Evolutionary conservation across 164 flowering plant genomes (phyloP).

Genomic region (Piper longum): DNA sequence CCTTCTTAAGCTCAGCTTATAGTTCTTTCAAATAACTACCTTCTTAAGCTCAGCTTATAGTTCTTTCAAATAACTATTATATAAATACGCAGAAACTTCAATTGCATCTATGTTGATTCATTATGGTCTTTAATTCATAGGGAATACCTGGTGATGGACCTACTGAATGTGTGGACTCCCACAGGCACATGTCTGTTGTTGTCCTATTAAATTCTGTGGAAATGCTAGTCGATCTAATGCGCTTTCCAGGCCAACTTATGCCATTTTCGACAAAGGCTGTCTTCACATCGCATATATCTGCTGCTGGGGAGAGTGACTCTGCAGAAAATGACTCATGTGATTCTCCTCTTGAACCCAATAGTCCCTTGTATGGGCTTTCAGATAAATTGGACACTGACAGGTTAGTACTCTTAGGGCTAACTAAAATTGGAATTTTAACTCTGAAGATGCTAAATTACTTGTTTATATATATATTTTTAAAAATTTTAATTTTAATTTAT

Average conservation of each 20-base stretch:
- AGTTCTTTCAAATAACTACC: not conserved
- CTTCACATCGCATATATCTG: conserved; percentile 73
- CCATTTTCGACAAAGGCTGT: conserved; percentile 79
- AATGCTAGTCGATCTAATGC: conserved; percentile 85
- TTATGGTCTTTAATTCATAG: conserved; percentile 18
- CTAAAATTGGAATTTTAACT: not conserved
- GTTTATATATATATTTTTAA: not conserved
- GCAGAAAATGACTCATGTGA: conserved; percentile 99
- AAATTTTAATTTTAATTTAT: too few species aligned
- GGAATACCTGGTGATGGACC: conserved; percentile 76
- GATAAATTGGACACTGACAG: conserved; percentile 64
- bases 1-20: not conserved
- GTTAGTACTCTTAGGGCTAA: conserved; percentile 16
- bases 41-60: not conserved
- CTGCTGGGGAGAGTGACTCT: conserved; percentile 95
- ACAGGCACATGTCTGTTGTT: conserved; percentile 84
- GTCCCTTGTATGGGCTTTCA: conserved; percentile 74
- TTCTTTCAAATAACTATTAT: too few species aligned
- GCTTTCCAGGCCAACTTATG: conserved; percentile 86
- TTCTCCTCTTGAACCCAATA: conserved; percentile 96
- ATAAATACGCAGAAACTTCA: too few species aligned
- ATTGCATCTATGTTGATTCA: not conserved
- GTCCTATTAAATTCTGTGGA: conserved; percentile 81
- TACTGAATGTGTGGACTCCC: conserved; percentile 52
- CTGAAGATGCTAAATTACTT: not conserved